Evolutionary conservation across 345 rosid species (phyloP), one percentile per base, ranked within the genome.

Genomic region (Carallia pectinifolia): DNA sequence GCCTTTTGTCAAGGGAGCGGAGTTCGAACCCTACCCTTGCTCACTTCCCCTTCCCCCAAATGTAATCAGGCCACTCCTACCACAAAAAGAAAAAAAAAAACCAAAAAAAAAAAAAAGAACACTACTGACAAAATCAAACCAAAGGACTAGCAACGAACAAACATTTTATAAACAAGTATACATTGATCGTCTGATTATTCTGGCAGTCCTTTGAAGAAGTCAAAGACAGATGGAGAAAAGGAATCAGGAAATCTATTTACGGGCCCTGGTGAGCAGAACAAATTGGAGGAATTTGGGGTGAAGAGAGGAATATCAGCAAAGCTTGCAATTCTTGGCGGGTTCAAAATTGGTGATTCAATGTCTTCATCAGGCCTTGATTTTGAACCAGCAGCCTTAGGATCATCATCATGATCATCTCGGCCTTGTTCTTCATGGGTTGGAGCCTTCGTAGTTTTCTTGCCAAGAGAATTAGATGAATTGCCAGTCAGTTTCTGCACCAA

Each of bases 281-380:
- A 74, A 71, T 74, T 70, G 6, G 72, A 27, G 0, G 80, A 40
- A 66, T 47, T 67, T 2, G 83, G 77, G 0, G 89, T 83, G 39
- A 81, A 82, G 18, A 81, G 76, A 40, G 88, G 83, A 56, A 81
- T 68, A 64, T 79, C 86, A 12, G 64, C 71, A 7, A 81, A 63
- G 62, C n/a, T 54, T 12, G 65, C 37, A 31, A 61, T 66, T 13
- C 60, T 67, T 0, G 74, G 33, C 15, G 67, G 72, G 61, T 63
- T 67, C 3, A 62, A 53, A 53, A 77, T 19, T 3, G 74, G 69
- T 15, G 81, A 68, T 8, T 23, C 23, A 23, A 23, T 23, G 23
- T 23, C 23, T 23, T 23, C 23, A 23, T 23, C 23, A 23, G 23
- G 23, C 23, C 23, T 23, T 23, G 23, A 23, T 23, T 23, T 23